A percentile compares a stretch with the other conserved stretches of the same genome.
Evolutionary conservation across 2,329 filamentous ascomycete genomes (phyloP).

Genomic region (Aspergillus puulaauensis): DNA sequence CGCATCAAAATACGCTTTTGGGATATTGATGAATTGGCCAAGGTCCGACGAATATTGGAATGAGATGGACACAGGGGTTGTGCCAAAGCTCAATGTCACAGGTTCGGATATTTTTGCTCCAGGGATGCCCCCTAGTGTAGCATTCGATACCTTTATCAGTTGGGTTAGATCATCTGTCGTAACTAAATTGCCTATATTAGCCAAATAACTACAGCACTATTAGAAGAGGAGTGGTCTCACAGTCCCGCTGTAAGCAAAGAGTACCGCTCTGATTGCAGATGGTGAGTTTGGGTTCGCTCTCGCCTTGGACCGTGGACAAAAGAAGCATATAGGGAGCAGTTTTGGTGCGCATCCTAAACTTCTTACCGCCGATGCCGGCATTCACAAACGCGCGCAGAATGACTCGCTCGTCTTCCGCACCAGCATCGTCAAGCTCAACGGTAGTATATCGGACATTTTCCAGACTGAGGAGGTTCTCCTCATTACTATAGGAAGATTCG

Average conservation of each 20-base stretch:
- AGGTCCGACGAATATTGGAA: slow-evolving; percentile 31
- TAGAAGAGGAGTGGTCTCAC: slow-evolving; percentile 17
- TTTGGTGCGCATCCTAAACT: slow-evolving; percentile 29
- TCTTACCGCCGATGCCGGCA: slow-evolving; percentile 31
- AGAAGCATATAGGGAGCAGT: slow-evolving; percentile 34
- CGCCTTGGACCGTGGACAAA: slow-evolving; percentile 28
- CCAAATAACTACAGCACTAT: background rate
- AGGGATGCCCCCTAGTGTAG: slow-evolving; percentile 16
- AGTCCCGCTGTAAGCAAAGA: slow-evolving; percentile 29
- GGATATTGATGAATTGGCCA: slow-evolving; percentile 30
- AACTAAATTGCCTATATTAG: slow-evolving; percentile 14
- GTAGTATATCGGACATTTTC: slow-evolving; percentile 30
- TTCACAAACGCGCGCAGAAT: slow-evolving; percentile 33
- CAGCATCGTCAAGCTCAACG: slow-evolving; percentile 31
- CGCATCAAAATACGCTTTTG: slow-evolving; percentile 31
- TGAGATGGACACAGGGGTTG: slow-evolving; percentile 24
- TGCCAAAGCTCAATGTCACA: slow-evolving; percentile 26
- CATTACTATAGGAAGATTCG: slow-evolving; percentile 18
- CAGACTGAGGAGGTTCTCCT: slow-evolving; percentile 16
- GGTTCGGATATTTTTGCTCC: slow-evolving; percentile 23
- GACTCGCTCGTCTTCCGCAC: slow-evolving; percentile 30
- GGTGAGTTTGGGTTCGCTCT: slow-evolving; percentile 33
- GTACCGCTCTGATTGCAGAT: slow-evolving; percentile 34
- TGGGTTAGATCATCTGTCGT: slow-evolving; percentile 21
- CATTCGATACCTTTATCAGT: slow-evolving; percentile 20